These are phyloP conservation scores for Ceratobasidium sp. DNA, from an alignment of 1,284 basidiomycete species.

Conservation along the genomic window DNA sequence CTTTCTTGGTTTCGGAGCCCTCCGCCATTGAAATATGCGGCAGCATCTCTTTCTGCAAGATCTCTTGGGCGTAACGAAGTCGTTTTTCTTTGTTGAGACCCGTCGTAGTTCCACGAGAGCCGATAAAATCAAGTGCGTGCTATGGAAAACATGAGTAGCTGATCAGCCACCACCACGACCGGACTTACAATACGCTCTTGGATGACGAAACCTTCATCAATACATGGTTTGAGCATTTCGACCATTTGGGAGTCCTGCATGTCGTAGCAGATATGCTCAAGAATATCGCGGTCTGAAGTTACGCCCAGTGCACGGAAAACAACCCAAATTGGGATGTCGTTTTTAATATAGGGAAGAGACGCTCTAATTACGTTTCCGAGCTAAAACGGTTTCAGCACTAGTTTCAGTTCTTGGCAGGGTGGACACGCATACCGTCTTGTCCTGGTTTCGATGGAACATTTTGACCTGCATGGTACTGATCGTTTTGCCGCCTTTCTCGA, in stretches of 20 bases:
- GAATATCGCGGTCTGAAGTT: slow-evolving; percentile 95
- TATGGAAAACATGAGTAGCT: slow-evolving; percentile 48
- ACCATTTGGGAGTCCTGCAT: slow-evolving; percentile 94
- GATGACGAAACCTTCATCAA: slow-evolving; percentile 98
- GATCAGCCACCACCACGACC: slow-evolving; percentile 2
- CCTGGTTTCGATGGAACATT: slow-evolving; percentile 89
- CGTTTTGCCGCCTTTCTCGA: slow-evolving; percentile 98
- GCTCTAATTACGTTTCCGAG: slow-evolving; percentile 95
- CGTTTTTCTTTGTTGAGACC: slow-evolving; percentile 91
- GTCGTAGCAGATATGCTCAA: slow-evolving; percentile 99
- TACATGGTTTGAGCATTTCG: slow-evolving; percentile 98
- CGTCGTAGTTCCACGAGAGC: slow-evolving; percentile 95
- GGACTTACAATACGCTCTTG: slow-evolving; percentile 87
- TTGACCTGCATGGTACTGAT: slow-evolving; percentile 99
- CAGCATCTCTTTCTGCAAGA: slow-evolving; percentile 98
- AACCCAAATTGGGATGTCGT: slow-evolving; percentile 98
- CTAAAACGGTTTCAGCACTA: slow-evolving; percentile 53
- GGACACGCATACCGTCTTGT: slow-evolving; percentile 71
- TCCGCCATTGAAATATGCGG: slow-evolving; percentile 97
- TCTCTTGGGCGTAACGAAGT: slow-evolving; percentile 96
- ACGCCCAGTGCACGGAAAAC: slow-evolving; percentile 98
- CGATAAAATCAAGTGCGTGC: slow-evolving; percentile 94
- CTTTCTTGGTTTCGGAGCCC: slow-evolving; percentile 97
- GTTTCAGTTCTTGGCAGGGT: neutral
- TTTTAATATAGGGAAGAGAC: slow-evolving; percentile 96